phyloP scores from a whole-genome alignment of 345 rosid species.

The Odontarrhena argentea region DNA sequence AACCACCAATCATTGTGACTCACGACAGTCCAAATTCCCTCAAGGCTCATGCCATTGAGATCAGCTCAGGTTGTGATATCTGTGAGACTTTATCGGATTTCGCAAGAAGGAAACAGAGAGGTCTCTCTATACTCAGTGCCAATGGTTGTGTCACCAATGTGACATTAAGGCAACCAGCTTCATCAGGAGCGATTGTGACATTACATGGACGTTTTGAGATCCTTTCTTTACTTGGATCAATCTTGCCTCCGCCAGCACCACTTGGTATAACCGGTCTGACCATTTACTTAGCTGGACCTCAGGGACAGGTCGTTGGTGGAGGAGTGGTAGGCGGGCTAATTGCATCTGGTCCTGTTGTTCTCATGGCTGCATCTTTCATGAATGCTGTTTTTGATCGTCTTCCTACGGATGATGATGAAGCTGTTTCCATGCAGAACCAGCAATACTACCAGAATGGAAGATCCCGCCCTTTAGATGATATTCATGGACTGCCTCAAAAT shows the following conservation, averaged over 20 bases:
- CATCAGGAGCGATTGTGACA: constrained; percentile 79
- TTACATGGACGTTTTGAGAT: constrained; percentile 97
- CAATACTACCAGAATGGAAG: constrained; percentile 62
- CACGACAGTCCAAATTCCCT: constrained; percentile 85
- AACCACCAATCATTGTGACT: constrained; percentile 88
- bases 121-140: constrained; percentile 76
- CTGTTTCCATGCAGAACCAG: constrained; percentile 49
- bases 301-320: constrained; percentile 96
- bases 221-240: constrained; percentile 83
- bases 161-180: constrained; percentile 77
- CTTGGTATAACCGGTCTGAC: constrained; percentile 83
- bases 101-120: constrained; percentile 84
- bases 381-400: constrained; percentile 89
- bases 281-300: constrained; percentile 87
- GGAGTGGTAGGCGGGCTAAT: constrained; percentile 78
- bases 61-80: constrained; percentile 86
- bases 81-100: constrained; percentile 69
- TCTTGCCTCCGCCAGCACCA: constrained; percentile 92
- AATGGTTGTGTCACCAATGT: constrained; percentile 90
- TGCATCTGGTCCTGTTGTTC: constrained; percentile 90
- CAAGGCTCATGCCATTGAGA: constrained; percentile 87
- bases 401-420: constrained; percentile 74
- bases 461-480: constrained; percentile 58
- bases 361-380: constrained; percentile 93
- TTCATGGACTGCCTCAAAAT: constrained; percentile 71